Evolutionary conservation across 73 alveolate species (phyloP), one percentile per base, ranked within the genome.

Genomic region (Blepharisma japonicum): DNA sequence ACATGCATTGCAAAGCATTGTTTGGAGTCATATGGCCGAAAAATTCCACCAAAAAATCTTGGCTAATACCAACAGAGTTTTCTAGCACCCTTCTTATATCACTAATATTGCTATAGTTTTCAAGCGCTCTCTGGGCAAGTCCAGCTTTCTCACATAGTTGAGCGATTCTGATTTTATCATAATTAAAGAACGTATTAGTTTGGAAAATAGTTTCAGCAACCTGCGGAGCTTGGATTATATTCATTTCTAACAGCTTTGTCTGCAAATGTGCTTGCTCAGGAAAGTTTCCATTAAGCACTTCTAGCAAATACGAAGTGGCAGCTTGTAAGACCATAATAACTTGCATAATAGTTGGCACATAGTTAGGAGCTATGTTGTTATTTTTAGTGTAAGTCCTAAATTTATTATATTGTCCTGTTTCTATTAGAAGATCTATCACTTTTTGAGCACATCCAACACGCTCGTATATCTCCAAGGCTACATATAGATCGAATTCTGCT

Each of bases 181-280:
- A 96, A 82, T 94, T 94, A 54, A 97, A 88, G 86, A 96, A 94
- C 11, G 81, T 94, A 70, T 91, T 86, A 83, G 94, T 85, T 78
- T 94, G 91, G 89, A 96, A 89, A 71, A 96, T 94, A 68, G 97
- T 97, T 47, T 95, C 97, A 77, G 98, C 99, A 48, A 96, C 98
- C 72, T 91, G 86, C 6, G 98, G 97, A 68, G 96, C 98, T 80
- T 93, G 94, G 83, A 83, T 78, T 68, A 96, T 81, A 81, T 96
- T 96, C 77, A 95, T 85, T 83, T 92, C 98, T 72, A 96, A 87
- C 23, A 96, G 96, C 82, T 90, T 96, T 54, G 99, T 96, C 86
- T 96, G 97, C 39, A 95, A 85, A 81, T 96, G 98, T n/a, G 98
- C 99, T 83, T 96, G 98, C 79, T 96, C 98, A 54, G 98, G 98